Evolutionary conservation across 352 stramenopile species (phyloP).

Genomic region (Phytophthora palmivora): DNA sequence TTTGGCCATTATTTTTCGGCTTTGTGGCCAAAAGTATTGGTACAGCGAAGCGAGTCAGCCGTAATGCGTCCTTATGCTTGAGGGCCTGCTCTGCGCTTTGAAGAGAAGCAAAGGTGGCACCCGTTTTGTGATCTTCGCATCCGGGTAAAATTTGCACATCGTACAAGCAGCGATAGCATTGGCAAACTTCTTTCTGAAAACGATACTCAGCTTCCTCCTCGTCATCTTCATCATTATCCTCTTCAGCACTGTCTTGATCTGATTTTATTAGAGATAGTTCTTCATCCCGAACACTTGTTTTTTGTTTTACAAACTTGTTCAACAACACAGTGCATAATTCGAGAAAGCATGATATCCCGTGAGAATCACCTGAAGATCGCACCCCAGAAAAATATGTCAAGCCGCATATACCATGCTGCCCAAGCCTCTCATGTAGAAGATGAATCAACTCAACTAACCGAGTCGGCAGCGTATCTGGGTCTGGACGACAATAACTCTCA

Average conservation of each 20-base stretch:
- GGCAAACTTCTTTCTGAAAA: conserved; percentile 62
- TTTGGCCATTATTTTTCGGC: conserved; percentile 73
- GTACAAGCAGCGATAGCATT: conserved; percentile 81
- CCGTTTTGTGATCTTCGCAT: conserved; percentile 67
- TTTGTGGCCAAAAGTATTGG: conserved; percentile 61
- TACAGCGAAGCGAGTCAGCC: conserved; percentile 60
- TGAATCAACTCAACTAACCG: conserved; percentile 37
- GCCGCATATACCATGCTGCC: conserved; percentile 53
- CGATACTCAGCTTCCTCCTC: conserved; percentile 26
- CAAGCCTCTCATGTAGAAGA: conserved; percentile 55
- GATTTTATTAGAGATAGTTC: conserved; percentile 3
- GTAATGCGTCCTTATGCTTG: conserved; percentile 39
- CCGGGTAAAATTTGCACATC: conserved; percentile 71
- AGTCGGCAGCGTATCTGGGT: conserved; percentile 4
- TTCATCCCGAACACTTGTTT: conserved; percentile 15
- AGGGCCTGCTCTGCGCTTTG: conserved; percentile 24
- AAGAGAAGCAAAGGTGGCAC: conserved; percentile 44
- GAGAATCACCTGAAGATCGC: conserved; percentile 13
- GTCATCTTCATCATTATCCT: conserved; percentile 19
- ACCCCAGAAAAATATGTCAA: conserved; percentile 40
- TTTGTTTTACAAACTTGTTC: conserved; percentile 36
- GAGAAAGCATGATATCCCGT: conserved; percentile 43
- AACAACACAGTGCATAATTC: conserved; percentile 47
- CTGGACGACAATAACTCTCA: conserved; percentile 21
- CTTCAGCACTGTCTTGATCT: conserved; percentile 9